Base-by-base conservation (phyloP, 2,329 filamentous ascomycete genomes). In the Colletotrichum gloeosporioides region DNA sequence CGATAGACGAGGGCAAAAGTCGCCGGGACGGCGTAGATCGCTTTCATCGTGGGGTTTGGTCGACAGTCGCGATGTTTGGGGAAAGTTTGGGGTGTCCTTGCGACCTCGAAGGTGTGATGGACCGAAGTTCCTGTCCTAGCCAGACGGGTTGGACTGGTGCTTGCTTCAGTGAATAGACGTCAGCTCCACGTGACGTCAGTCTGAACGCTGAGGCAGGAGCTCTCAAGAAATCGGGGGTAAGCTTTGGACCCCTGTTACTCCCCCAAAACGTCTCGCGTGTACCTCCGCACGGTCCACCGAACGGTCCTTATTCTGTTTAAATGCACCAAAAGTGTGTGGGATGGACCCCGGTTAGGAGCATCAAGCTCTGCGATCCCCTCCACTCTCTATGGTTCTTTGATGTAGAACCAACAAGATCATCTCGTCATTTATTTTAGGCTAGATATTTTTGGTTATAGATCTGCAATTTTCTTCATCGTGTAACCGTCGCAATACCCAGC, bases 1-100 rank as follows among this genome's bases (percentile, higher is more conserved):
- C 94, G 90, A 80, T 92, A 91, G 71, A 93, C 87, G 79, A 96
- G 89, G 75, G 88, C 88, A 76, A 90, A 79, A 18, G 90, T 93
- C 62, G 88, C 88, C 63, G 92, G 92, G 16, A 89, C 84, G 15
- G 92, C 91, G 79, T 92, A 88, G 66, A 88, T 84, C 67, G 88
- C 84, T 82, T 89, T 92, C 92, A 93, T 93, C 64, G 70, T 83
- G 78, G 22, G 7, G 39, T 29, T 62, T 15, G 36, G 25, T 39
- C 15, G 34, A 8, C n/a, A 44, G 57, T 61, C 34, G 49, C 53
- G 18, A 25, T 25, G 4, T 55, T 18, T 31, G 6, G n/a, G 18
- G 29, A 25, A 31, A 27, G 3, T 36, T 62, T 29, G n/a, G n/a
- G 31, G n/a, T 53, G 32, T 31, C 36, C 39, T 64, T 12, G 44